Base-by-base conservation (phyloP, 208 protist species). In the Ichthyophonus hoferi region DNA sequence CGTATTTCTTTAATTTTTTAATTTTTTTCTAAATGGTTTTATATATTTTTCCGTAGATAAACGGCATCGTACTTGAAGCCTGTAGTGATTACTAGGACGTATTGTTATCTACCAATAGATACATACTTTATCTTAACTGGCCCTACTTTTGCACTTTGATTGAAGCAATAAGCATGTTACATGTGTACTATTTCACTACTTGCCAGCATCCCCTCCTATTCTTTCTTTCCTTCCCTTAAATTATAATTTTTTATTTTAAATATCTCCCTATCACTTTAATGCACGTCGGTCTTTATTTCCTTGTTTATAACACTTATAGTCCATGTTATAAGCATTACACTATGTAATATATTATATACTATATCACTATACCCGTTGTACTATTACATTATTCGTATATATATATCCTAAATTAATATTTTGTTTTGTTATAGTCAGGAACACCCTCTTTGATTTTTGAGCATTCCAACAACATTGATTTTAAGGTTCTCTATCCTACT, bases 371-470 rank as follows among this genome's bases (percentile, higher is more conserved):
- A n/a, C n/a, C n/a, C n/a, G n/a, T n/a, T n/a, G n/a, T n/a, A n/a
- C n/a, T n/a, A n/a, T n/a, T n/a, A n/a, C n/a, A n/a, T n/a, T n/a
- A n/a, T n/a, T n/a, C n/a, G n/a, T 86, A 24, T 86, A 2, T 86
- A 7, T n/a, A n/a, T n/a, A n/a, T n/a, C n/a, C n/a, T n/a, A n/a
- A 31, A 17, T 87, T 89, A 38, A 14, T 0, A 50, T 83, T 50
- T 43, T 76, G 17, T 42, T 40, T 42, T 38, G 12, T 34, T 50
- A 38, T 78, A 94, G 89, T 97, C 96, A 0, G 96, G 97, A 78
- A 99, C 97, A 41, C 98, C 98, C 12, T 95, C 96, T 24, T 94
- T 99, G 24, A 97, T 99, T 34, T 99, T 98, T 50, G 98, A 99
- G 95, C 96, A 98, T 93, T 96, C 99, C 87, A 97, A 99, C 93